Conservation (phyloP, 441 rosid genomes). For the Gossypium gossypioides region DNA sequence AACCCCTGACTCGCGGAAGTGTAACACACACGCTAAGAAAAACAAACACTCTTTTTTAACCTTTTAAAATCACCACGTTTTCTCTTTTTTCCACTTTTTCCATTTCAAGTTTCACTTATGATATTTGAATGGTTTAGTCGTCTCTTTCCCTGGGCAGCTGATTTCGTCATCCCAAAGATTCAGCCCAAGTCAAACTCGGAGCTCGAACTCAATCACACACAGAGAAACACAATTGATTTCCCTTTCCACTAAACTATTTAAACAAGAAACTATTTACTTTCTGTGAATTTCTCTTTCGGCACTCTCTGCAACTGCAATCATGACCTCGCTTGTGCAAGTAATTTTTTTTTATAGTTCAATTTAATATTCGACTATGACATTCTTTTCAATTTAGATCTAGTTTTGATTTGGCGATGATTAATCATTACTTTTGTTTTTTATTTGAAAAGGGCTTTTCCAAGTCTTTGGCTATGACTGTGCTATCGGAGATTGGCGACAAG, state of each 20-base stretch:
- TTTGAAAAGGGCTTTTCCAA: conserved; percentile 66
- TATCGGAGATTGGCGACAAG: conserved; percentile 91
- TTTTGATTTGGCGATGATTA: neutral
- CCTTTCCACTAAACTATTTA: neutral
- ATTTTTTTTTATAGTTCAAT: neutral
- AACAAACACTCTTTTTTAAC: neutral
- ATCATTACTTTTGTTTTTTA: neutral
- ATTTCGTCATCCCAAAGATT: neutral
- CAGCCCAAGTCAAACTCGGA: neutral
- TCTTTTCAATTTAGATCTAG: neutral
- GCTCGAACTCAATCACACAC: neutral
- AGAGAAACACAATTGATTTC: conserved; percentile 1
- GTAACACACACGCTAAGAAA: neutral
- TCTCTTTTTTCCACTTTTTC: neutral
- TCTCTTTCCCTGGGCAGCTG: neutral
- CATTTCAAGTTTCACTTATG: neutral
- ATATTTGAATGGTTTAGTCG: neutral
- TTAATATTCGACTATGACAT: neutral
- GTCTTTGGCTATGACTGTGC: conserved; percentile 83
- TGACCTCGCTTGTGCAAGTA: conserved; percentile 66
- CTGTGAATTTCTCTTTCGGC: conserved; percentile 9
- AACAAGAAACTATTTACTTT: neutral
- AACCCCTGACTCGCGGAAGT: neutral
- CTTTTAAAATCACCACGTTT: neutral
- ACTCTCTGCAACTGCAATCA: conserved; percentile 16